Conservation (phyloP, 805 yeast species). For the Nematodospora valgi region DNA sequence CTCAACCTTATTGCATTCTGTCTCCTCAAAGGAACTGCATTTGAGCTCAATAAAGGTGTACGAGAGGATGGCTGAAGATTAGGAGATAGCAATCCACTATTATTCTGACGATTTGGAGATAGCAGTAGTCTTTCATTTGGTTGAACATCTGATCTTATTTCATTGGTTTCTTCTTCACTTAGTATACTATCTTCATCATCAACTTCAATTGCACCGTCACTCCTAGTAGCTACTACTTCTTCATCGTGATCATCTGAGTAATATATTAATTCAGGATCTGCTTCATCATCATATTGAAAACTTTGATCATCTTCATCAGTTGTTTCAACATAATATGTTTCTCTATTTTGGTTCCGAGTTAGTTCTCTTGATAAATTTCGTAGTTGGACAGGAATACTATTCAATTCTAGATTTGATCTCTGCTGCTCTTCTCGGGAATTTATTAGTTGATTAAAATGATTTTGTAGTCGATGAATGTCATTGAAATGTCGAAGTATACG, state of each 20-base stretch:
- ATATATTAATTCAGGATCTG: slow-evolving; percentile 7
- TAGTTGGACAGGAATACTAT: slow-evolving; percentile 7
- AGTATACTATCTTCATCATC: slow-evolving; percentile 8
- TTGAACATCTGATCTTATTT: slow-evolving; percentile 8
- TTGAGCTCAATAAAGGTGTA: background rate
- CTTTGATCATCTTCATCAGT: slow-evolving; percentile 9
- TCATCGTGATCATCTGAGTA: slow-evolving; percentile 7
- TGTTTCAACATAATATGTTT: slow-evolving; percentile 5
- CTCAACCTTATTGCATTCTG: slow-evolving; percentile 30
- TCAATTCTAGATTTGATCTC: slow-evolving; percentile 3
- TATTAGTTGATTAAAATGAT: slow-evolving; percentile 7
- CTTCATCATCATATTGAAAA: slow-evolving; percentile 5
- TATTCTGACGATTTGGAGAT: slow-evolving; percentile 24
- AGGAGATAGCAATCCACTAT: background rate
- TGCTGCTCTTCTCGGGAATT: slow-evolving; percentile 3
- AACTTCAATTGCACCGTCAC: slow-evolving; percentile 6
- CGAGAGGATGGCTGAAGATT: background rate
- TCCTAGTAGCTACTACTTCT: slow-evolving; percentile 4
- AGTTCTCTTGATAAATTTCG: slow-evolving; percentile 9
- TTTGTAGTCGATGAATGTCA: slow-evolving; percentile 8
- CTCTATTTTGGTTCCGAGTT: background rate
- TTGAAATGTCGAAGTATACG: slow-evolving; percentile 9
- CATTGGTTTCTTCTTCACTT: slow-evolving; percentile 10
- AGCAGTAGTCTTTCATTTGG: slow-evolving; percentile 20
- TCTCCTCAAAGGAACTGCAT: slow-evolving; percentile 25